These are phyloP conservation scores for Aspergillus proliferans DNA, from an alignment of 2,329 filamentous ascomycete species.

Conservation along the genomic window DNA sequence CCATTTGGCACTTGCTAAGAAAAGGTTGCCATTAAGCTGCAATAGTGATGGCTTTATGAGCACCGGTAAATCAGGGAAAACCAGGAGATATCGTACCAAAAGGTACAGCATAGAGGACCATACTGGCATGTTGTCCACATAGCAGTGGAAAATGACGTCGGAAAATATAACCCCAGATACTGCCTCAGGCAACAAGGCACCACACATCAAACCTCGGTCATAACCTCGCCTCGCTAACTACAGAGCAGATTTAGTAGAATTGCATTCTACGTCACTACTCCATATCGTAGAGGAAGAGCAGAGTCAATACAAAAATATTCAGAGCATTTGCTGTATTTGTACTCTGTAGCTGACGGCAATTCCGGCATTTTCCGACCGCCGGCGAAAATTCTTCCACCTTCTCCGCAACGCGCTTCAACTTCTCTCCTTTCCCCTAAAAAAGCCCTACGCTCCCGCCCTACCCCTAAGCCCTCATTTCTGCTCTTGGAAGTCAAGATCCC, in stretches of 20 bases:
- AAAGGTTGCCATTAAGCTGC: too few relatives aligned
- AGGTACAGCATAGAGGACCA: not conserved
- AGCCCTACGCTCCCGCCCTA: conserved; percentile 43
- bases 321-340: not conserved
- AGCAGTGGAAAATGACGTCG: too few relatives aligned
- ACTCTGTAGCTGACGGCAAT: too few relatives aligned
- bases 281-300: not conserved
- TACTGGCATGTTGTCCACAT: too few relatives aligned
- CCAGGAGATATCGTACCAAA: not conserved
- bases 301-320: not conserved
- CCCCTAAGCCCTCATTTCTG: conserved; percentile 45
- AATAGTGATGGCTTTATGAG: too few relatives aligned
- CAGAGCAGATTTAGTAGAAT: too few relatives aligned
- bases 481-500: conserved; percentile 35
- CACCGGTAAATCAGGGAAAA: too few relatives aligned
- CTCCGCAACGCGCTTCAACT: conserved; percentile 11
- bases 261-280: too few relatives aligned
- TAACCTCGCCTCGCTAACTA: too few relatives aligned
- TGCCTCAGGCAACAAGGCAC: too few relatives aligned
- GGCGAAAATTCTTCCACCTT: conserved; percentile 18
- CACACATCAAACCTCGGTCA: too few relatives aligned
- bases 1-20: not conserved
- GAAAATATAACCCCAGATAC: too few relatives aligned
- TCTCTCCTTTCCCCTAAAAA: conserved; percentile 7
- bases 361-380: conserved; percentile 1